Base-by-base conservation (phyloP, 208 protist species). In the Leishmania tarentolae region DNA sequence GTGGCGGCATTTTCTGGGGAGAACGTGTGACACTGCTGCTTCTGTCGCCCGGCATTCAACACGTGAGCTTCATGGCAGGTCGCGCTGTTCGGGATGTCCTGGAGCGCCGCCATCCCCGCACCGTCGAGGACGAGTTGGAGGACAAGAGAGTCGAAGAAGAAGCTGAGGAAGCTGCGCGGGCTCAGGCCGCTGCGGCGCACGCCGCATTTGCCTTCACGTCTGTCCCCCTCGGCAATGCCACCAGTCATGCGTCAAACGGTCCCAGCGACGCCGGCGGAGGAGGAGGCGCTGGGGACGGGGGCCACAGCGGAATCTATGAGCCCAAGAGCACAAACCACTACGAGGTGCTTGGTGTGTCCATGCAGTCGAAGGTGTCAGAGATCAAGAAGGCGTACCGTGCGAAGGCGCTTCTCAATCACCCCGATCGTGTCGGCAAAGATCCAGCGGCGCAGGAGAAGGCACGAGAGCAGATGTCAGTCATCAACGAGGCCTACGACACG, bases 401-500 rank as follows among this genome's bases (percentile, higher is more conserved):
- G 28, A 79, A 86, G 21, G 91, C 92, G 42, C 82, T 97, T 31
- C 76, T 87, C 52, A 88, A 91, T 59, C 94, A 97, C 78, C 92
- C 94, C 28, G 92, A 96, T 63, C 89, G 91, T 52, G 90, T 90
- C 37, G 82, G 83, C 42, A 75, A 80, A 73, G 82, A 90, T 63
- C 63, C 74, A 1, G 83, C 52, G 19, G 86, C 86, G n/a, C 88
- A 95, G 85, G 28, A 82, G 63, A 66, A 69, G 5, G 91, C 91
- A 40, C 84, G 86, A 31, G 87, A 93, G 71, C 83, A 87, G 42
- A 97, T 97, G 94, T 87, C 90, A 57, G 47, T 82, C 42, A 90
- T 97, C 82, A 97, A 97, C 76, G 86, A 89, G 24, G 94, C 94
- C 69, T 97, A 97, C 73, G 91, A 97, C 59, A 91, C 86, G 21